Percentiles rank a stretch among this genome's conserved stretches.
phyloP scores from a whole-genome alignment of 352 stramenopile species.

The Phytopythium delawarense region DNA sequence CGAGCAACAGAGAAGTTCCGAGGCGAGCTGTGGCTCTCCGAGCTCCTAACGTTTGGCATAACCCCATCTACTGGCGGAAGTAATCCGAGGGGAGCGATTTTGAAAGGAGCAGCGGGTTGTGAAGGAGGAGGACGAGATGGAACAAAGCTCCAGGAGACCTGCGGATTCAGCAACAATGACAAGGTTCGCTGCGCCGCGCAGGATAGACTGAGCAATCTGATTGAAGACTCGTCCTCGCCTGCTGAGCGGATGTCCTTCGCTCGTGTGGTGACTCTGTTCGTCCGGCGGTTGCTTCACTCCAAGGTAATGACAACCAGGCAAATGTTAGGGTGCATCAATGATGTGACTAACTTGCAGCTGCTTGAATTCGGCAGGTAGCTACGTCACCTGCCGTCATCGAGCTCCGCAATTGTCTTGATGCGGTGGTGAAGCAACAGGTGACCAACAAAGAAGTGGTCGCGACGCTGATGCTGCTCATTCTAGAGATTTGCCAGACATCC shows the following conservation, averaged over 20 bases:
- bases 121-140: too few relatives aligned
- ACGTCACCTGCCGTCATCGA: conserved; percentile 18
- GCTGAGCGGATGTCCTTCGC: conserved; percentile 26
- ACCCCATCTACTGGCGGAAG: neutral
- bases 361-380: neutral
- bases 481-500: conserved; percentile 24
- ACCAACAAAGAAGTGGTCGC: conserved; percentile 22
- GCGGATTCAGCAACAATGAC: conserved; percentile 38
- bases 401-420: conserved; percentile 29
- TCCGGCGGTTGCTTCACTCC: conserved; percentile 27
- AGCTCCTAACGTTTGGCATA: conserved; percentile 29
- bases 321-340: neutral
- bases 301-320: conserved; percentile 12
- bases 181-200: conserved; percentile 36
- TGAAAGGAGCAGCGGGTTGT: conserved; percentile 1
- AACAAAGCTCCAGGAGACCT: conserved; percentile 31
- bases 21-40: conserved; percentile 47
- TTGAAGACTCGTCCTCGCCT: conserved; percentile 10
- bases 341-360: neutral
- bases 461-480: conserved; percentile 23
- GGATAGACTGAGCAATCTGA: conserved; percentile 36
- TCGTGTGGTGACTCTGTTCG: conserved; percentile 29
- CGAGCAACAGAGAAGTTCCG: conserved; percentile 32
- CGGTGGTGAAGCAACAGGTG: conserved; percentile 30
- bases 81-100: neutral